These are phyloP conservation scores for Cadophora sp. DNA, from an alignment of 2,329 filamentous ascomycete species.

Conservation along the genomic window DNA sequence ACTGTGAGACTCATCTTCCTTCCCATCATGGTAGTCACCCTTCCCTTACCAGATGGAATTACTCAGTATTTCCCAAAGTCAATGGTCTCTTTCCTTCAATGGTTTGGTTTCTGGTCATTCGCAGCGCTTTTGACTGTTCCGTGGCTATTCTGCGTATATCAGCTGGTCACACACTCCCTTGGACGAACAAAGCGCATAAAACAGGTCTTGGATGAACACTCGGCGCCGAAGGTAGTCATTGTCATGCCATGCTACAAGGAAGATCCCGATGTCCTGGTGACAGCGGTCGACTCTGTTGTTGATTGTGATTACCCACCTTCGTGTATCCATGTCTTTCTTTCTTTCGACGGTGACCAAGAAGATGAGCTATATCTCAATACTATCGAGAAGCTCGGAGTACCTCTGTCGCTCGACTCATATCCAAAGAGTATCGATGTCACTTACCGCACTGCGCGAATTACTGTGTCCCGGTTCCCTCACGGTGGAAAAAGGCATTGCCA, in stretches of 20 bases:
- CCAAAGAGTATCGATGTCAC: constrained; percentile 90
- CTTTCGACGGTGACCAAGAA: constrained; percentile 89
- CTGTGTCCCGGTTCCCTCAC: constrained; percentile 89
- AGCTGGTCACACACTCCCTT: constrained; percentile 85
- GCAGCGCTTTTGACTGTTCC: constrained; percentile 84
- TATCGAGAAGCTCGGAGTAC: constrained; percentile 83
- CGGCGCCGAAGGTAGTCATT: constrained; percentile 91
- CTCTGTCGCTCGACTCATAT: constrained; percentile 76
- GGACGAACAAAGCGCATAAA: constrained; percentile 84
- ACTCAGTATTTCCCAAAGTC: constrained; percentile 72
- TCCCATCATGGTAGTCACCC: constrained; percentile 91
- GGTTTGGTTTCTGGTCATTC: constrained; percentile 96
- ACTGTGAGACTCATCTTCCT: constrained; percentile 76
- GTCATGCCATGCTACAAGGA: constrained; percentile 98
- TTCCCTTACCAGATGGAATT: constrained; percentile 79
- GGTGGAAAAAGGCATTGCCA: constrained; percentile 95
- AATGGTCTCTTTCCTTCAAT: constrained; percentile 79
- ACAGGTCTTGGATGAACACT: constrained; percentile 80
- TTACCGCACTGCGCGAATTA: constrained; percentile 84
- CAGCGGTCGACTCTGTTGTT: constrained; percentile 89
- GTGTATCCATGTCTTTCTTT: constrained; percentile 93
- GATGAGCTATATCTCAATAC: constrained; percentile 90
- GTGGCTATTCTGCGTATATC: constrained; percentile 92
- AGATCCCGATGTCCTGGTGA: constrained; percentile 80
- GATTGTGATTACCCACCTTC: constrained; percentile 92